Evolutionary conservation across 495 filamentous ascomycete species (phyloP).

Genomic region (Hyaloscypha variabilis): DNA sequence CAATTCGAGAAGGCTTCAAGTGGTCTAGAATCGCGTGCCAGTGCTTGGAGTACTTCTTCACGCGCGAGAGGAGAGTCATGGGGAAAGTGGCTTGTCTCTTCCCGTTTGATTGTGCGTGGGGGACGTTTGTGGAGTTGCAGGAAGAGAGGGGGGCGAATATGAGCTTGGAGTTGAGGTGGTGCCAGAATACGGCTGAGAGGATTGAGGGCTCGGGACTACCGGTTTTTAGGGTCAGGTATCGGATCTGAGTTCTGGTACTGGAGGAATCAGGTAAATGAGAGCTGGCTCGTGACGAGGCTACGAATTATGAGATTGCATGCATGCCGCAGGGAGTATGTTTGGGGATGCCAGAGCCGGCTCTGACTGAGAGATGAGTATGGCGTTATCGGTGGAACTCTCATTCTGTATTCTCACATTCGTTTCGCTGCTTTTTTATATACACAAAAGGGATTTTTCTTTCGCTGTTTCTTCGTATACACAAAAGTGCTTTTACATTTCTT

Average conservation of each 20-base stretch:
- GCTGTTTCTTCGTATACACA: too few species aligned
- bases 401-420: too few species aligned
- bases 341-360: too few species aligned
- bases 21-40: constrained; percentile 16
- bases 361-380: too few species aligned
- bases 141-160: constrained; percentile 2
- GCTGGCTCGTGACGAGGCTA: too few species aligned
- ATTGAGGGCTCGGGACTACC: constrained; percentile 15
- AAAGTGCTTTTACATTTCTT: too few species aligned
- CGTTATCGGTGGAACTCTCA: too few species aligned
- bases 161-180: constrained; percentile 9
- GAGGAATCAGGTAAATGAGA: background rate
- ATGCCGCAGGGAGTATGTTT: too few species aligned
- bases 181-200: background rate
- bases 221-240: constrained; percentile 5
- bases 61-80: background rate
- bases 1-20: background rate
- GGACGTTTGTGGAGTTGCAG: background rate
- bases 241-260: background rate
- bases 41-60: constrained; percentile 20
- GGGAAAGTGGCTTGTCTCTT: constrained; percentile 5
- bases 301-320: too few species aligned
- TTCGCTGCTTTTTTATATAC: too few species aligned
- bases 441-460: too few species aligned
- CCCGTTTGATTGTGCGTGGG: constrained; percentile 18